Evolutionary conservation across 495 filamentous ascomycete genomes (phyloP), one percentile per base, ranked within the genome.

Genomic region (Eremomyces bilateralis): DNA sequence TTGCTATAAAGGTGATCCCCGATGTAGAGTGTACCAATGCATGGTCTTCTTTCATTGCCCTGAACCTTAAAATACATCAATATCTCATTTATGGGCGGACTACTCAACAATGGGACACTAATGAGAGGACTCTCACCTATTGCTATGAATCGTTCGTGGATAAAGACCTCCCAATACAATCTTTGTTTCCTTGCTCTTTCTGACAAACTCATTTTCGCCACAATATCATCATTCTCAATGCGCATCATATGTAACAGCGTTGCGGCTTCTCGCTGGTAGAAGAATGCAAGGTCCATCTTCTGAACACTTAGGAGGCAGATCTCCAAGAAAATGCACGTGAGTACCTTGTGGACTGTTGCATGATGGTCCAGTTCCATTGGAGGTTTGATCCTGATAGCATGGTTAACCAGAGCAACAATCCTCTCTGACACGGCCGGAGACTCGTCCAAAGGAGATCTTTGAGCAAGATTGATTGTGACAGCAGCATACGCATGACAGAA

Each of bases 111-210:
- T n/a, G n/a, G n/a, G n/a, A n/a, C n/a, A n/a, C n/a, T n/a, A n/a
- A n/a, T n/a, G n/a, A n/a, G n/a, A n/a, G n/a, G n/a, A n/a, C n/a
- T n/a, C n/a, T n/a, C n/a, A n/a, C n/a, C n/a, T n/a, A n/a, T n/a
- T n/a, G n/a, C n/a, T 12, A 43, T 15, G 25, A 46, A 51, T 11
- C 48, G 39, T 34, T 51, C 48, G 21, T 51, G 46, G 10, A 76
- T 60, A 41, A 72, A 75, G 5, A 72, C 46, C 30, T 70, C 49
- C 71, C 72, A 77, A 41, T 76, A 77, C 0, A 74, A 51, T 17
- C 71, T 53, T 24, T 69, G 53, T 20, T 58, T 61, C 34, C 64
- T 61, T 27, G 67, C 58, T 0, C 54, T 57, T 28, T 73, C 69
- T 6, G 60, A 52, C 1, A 50, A 41, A 20, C 42, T 44, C 4